Conservation (phyloP, 1,139 yeast genomes). For the Kodamaea fungicola region DNA sequence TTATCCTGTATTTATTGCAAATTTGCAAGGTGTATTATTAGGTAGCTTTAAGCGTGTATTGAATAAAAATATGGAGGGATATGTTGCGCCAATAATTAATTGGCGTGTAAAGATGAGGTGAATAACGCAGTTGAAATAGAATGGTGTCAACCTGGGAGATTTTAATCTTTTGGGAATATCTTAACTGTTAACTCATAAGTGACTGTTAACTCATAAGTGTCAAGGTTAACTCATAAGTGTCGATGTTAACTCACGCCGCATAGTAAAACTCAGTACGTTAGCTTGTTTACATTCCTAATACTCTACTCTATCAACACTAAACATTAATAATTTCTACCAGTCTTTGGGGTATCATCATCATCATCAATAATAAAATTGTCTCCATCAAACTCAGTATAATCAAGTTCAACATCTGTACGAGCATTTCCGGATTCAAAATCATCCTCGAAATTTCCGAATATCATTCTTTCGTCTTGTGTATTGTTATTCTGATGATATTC, state of each 20-base stretch:
- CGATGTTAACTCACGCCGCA: too few species aligned
- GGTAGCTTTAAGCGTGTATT: not conserved
- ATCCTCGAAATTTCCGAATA: conserved; percentile 40
- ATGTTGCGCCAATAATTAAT: too few species aligned
- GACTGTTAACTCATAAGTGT: not conserved
- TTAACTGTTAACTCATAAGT: not conserved
- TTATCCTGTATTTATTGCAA: not conserved
- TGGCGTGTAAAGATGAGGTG: too few species aligned
- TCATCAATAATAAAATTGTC: conserved; percentile 36
- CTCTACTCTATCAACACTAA: too few species aligned
- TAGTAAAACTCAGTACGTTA: not conserved
- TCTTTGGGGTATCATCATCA: conserved; percentile 15
- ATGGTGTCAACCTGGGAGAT: too few species aligned
- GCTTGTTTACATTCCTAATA: not conserved
- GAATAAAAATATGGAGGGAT: too few species aligned
- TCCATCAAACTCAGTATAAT: conserved; percentile 32
- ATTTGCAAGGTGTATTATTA: not conserved
- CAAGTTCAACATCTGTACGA: conserved; percentile 29
- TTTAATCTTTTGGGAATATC: not conserved
- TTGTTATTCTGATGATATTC: conserved; percentile 25
- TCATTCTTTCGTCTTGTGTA: conserved; percentile 26
- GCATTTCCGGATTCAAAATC: conserved; percentile 20
- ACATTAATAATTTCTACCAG: conserved; percentile 4
- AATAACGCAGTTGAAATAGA: too few species aligned
- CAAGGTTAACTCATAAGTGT: too few species aligned